A percentile compares a stretch with the other conserved stretches of the same genome.
Evolutionary conservation across 2,329 filamentous ascomycete species (phyloP).

Genomic region (Rugonectria rugulosa): DNA sequence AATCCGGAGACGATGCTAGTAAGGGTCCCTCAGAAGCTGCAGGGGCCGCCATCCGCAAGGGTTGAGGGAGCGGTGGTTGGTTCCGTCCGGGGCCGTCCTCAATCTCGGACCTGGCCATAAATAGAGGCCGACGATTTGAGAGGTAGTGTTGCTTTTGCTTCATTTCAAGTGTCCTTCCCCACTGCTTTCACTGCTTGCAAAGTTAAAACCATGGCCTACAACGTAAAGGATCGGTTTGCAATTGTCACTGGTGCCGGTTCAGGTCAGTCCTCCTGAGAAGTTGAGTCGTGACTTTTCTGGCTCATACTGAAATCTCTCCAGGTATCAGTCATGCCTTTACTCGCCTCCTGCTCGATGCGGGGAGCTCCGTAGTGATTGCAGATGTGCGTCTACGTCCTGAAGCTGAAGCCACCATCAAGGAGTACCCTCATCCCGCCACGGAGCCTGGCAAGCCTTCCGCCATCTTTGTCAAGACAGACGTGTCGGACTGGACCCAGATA

Average conservation of each 20-base stretch:
- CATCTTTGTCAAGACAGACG: slow-evolving; percentile 37
- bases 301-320: neutral
- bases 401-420: neutral
- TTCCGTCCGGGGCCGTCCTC: neutral
- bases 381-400: slow-evolving; percentile 4
- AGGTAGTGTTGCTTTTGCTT: neutral
- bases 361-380: slow-evolving; percentile 19
- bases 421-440: neutral
- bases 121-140: neutral
- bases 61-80: neutral
- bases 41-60: neutral
- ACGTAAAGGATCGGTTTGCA: slow-evolving; percentile 11
- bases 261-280: slow-evolving; percentile 12
- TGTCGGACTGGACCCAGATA: slow-evolving; percentile 39
- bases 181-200: neutral
- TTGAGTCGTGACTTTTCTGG: no score
- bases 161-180: neutral
- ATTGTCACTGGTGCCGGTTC: slow-evolving; percentile 19
- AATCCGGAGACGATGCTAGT: no score
- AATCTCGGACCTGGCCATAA: neutral
- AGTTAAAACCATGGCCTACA: slow-evolving; percentile 5
- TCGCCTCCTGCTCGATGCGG: slow-evolving; percentile 6
- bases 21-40: neutral
- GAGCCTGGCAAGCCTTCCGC: neutral
- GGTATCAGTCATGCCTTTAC: slow-evolving; percentile 13